These are phyloP conservation scores for Curvularia hawaiiensis DNA, from an alignment of 2,329 filamentous ascomycete species.

Conservation along the genomic window DNA sequence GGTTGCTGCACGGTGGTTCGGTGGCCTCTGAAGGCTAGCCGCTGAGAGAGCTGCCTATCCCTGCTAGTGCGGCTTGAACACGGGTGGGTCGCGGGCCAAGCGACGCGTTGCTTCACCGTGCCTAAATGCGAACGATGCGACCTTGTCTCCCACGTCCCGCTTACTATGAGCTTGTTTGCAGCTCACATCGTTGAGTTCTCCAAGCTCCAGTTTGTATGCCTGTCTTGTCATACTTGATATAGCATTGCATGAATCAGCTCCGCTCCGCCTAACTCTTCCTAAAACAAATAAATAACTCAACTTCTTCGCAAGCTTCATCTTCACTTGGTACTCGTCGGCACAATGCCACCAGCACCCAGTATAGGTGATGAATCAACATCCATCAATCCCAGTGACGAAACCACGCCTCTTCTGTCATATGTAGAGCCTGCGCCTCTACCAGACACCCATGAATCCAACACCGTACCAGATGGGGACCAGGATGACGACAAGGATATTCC, in stretches of 20 bases:
- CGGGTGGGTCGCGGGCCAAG: constrained; percentile 3
- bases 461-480: constrained; percentile 3
- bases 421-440: constrained; percentile 22
- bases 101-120: constrained; percentile 7
- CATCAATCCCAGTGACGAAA: constrained; percentile 27
- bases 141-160: not conserved
- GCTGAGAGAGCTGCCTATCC: constrained; percentile 4
- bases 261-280: not conserved
- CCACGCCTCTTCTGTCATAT: constrained; percentile 35
- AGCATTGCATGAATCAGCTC: not conserved
- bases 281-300: not conserved
- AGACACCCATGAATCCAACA: constrained; percentile 9
- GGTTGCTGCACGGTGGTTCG: not conserved
- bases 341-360: constrained; percentile 7
- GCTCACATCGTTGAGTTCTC: not conserved
- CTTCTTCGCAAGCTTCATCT: not conserved
- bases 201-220: not conserved
- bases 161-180: not conserved
- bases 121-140: not conserved
- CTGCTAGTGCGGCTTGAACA: constrained; percentile 7
- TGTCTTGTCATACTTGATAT: not conserved
- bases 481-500: constrained; percentile 27
- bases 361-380: not conserved
- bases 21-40: not conserved
- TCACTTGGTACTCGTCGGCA: not conserved